Conservation (phyloP, 2,329 filamentous ascomycete species). For the Parastagonospora avenae region DNA sequence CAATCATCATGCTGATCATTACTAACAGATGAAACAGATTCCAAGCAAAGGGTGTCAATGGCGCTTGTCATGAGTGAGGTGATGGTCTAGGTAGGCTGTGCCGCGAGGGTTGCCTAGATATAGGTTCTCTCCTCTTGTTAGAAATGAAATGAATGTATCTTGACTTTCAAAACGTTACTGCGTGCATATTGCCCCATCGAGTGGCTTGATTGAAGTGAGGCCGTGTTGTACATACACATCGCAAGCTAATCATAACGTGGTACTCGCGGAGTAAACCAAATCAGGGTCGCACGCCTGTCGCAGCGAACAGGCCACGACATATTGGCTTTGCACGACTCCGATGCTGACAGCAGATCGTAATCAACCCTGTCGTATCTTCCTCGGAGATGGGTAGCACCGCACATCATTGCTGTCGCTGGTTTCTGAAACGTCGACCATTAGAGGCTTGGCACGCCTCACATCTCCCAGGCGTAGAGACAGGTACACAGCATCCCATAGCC, state of each 20-base stretch:
- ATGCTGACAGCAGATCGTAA: background rate
- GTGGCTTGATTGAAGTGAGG: too few species aligned
- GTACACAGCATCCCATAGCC: conserved; percentile 16
- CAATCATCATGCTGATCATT: background rate
- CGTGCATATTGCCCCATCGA: background rate
- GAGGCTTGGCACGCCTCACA: conserved; percentile 27
- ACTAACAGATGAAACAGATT: too few species aligned
- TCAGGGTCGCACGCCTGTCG: background rate
- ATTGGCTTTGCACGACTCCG: background rate
- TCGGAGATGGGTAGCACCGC: conserved; percentile 19
- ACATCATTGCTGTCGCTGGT: conserved; percentile 23
- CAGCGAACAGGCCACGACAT: background rate
- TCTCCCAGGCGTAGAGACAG: conserved; percentile 19
- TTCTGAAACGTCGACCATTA: conserved; percentile 35
- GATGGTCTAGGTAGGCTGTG: too few species aligned
- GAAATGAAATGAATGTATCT: background rate
- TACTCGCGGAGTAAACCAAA: background rate
- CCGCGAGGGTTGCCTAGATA: too few species aligned
- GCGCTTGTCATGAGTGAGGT: too few species aligned
- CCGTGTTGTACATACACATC: too few species aligned
- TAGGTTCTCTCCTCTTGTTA: too few species aligned
- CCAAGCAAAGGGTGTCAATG: too few species aligned
- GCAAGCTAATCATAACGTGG: background rate
- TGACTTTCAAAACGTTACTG: background rate
- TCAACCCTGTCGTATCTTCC: conserved; percentile 2